Evolutionary conservation across 1,284 basidiomycete genomes (phyloP).

Genomic region (Fomitiporia mediterranea): DNA sequence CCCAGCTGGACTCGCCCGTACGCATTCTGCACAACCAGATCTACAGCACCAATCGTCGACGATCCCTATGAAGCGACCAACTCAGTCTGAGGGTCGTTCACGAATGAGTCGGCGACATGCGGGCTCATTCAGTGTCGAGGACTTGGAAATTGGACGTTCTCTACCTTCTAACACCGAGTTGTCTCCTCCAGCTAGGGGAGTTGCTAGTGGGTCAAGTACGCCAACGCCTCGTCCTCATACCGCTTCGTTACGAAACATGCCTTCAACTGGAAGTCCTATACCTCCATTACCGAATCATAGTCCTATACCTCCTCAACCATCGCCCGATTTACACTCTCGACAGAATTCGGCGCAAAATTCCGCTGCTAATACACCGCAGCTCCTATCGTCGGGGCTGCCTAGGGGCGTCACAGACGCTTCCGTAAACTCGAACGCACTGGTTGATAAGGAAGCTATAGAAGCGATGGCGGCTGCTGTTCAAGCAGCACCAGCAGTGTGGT

Average conservation of each 20-base stretch:
- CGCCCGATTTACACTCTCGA: conserved; percentile 11
- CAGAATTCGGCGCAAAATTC: conserved; percentile 17
- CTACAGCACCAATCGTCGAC: conserved; percentile 25
- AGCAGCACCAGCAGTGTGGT: conserved; percentile 69
- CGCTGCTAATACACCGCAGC: conserved; percentile 25
- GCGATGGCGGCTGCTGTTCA: conserved; percentile 65
- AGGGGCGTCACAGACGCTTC: conserved; percentile 36
- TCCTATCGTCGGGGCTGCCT: conserved; percentile 26
- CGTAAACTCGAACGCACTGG: conserved; percentile 47
- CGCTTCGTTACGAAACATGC: background rate
- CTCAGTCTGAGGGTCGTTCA: conserved; percentile 23
- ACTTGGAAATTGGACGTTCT: conserved; percentile 83
- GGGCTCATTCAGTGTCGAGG: conserved; percentile 88
- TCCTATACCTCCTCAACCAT: conserved; percentile 26
- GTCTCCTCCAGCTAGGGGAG: conserved; percentile 26
- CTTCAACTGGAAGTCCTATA: conserved; percentile 38
- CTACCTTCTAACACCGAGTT: conserved; percentile 61
- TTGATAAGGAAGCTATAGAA: conserved; percentile 66
- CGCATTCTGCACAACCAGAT: conserved; percentile 28
- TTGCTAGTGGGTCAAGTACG: conserved; percentile 31
- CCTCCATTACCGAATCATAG: conserved; percentile 54
- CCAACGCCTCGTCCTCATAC: conserved; percentile 36
- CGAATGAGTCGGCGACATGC: conserved; percentile 75
- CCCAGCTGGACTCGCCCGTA: background rate
- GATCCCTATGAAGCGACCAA: conserved; percentile 12